phyloP scores from a whole-genome alignment of 2,329 filamentous ascomycete genomes.

The Didymella glomerata region DNA sequence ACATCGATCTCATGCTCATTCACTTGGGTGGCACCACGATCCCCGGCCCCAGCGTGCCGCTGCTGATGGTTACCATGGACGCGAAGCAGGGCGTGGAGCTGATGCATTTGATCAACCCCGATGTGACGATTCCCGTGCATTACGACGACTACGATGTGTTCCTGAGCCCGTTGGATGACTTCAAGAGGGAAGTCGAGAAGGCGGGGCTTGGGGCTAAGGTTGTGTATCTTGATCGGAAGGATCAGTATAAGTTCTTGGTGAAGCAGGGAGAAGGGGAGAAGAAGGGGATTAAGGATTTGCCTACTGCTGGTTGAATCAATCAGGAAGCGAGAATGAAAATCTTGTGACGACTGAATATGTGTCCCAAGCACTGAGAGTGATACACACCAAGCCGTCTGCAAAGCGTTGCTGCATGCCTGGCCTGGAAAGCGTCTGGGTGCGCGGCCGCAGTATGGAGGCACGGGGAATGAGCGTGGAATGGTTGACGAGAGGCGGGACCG shows the following conservation, averaged over 20 bases:
- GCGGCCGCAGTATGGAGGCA: too few species aligned
- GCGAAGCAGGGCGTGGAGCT: constrained; percentile 68
- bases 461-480: too few species aligned
- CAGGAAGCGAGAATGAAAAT: background rate
- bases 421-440: too few species aligned
- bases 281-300: constrained; percentile 9
- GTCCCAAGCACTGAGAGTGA: too few species aligned
- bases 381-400: too few species aligned
- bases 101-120: constrained; percentile 66
- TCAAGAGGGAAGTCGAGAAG: constrained; percentile 63
- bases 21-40: constrained; percentile 73
- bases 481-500: too few species aligned
- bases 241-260: constrained; percentile 65
- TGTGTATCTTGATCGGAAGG: constrained; percentile 67
- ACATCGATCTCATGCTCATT: constrained; percentile 72
- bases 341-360: too few species aligned
- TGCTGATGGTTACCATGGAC: constrained; percentile 76
- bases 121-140: constrained; percentile 65
- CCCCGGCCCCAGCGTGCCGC: constrained; percentile 64
- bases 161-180: constrained; percentile 66
- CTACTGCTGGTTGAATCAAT: background rate
- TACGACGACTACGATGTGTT: constrained; percentile 65
- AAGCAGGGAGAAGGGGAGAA: constrained; percentile 26
- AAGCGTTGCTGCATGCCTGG: too few species aligned
- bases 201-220: constrained; percentile 63